Percentiles rank a stretch among this genome's conserved stretches.
Evolutionary conservation across 495 filamentous ascomycete genomes (phyloP).

Genomic region (Extremus antarcticus): DNA sequence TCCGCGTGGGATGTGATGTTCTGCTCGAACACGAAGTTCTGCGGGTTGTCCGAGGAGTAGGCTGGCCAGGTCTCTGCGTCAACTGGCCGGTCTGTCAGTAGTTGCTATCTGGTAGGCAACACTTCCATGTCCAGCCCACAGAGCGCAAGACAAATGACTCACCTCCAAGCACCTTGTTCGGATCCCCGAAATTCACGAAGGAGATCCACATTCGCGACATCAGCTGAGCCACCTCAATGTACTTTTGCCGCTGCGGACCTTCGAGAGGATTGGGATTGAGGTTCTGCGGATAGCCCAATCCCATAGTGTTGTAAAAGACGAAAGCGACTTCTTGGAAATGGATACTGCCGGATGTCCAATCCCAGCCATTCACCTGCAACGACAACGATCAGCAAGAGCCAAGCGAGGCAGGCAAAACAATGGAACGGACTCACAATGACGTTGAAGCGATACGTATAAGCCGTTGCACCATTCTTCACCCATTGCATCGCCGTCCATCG

Average conservation of each 20-base stretch:
- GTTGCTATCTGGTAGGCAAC: too few species aligned
- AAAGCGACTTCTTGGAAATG: slow-evolving; percentile 51
- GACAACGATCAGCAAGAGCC: slow-evolving; percentile 44
- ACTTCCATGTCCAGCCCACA: too few species aligned
- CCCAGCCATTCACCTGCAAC: slow-evolving; percentile 43
- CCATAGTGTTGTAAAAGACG: slow-evolving; percentile 46
- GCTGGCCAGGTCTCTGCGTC: slow-evolving; percentile 16
- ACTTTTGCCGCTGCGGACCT: slow-evolving; percentile 1
- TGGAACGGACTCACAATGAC: slow-evolving; percentile 38
- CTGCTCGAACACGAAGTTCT: slow-evolving; percentile 36
- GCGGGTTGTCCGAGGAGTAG: slow-evolving; percentile 12
- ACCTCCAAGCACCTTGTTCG: slow-evolving; percentile 1
- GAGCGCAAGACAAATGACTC: not conserved
- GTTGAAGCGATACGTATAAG: slow-evolving; percentile 58
- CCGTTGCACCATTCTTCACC: slow-evolving; percentile 44
- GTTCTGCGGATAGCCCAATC: slow-evolving; percentile 39
- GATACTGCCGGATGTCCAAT: slow-evolving; percentile 31
- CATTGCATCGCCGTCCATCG: slow-evolving; percentile 33
- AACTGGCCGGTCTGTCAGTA: not conserved
- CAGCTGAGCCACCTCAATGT: slow-evolving; percentile 1
- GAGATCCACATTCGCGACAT: slow-evolving; percentile 4
- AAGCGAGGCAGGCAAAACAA: not conserved
- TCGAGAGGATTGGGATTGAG: slow-evolving; percentile 1
- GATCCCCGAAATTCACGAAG: slow-evolving; percentile 13
- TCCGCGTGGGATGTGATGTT: slow-evolving; percentile 38